Evolutionary conservation across 768 basidiomycete species (phyloP).

Genomic region (Hygrocybe punicea): DNA sequence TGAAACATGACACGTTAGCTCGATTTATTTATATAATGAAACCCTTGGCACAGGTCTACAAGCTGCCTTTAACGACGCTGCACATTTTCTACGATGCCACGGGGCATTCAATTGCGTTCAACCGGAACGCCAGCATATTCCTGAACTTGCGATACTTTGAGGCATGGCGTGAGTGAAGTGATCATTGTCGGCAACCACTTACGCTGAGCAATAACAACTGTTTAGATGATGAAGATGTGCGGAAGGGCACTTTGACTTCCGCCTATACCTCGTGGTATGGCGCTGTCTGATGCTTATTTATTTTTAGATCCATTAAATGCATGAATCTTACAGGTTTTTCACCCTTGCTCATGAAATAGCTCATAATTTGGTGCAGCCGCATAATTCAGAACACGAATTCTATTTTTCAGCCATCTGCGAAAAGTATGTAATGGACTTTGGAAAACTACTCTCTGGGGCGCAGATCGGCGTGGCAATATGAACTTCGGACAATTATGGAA

Average conservation of each 20-base stretch:
- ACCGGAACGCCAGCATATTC: conserved; percentile 83
- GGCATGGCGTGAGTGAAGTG: conserved; percentile 72
- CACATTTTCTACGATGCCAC: conserved; percentile 83
- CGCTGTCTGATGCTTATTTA: background rate
- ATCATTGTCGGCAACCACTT: background rate
- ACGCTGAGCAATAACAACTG: background rate
- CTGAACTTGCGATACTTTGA: conserved; percentile 83
- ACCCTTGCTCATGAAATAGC: conserved; percentile 91
- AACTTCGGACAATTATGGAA: too few relatives aligned
- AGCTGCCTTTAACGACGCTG: conserved; percentile 65
- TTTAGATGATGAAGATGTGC: conserved; percentile 69
- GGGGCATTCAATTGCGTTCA: conserved; percentile 91
- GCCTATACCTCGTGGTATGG: conserved; percentile 80
- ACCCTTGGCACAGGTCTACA: conserved; percentile 67
- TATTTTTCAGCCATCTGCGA: conserved; percentile 92
- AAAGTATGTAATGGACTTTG: conserved; percentile 47
- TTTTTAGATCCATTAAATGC: background rate
- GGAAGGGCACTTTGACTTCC: conserved; percentile 45
- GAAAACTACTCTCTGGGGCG: conserved; percentile 25
- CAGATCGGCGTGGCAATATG: too few relatives aligned
- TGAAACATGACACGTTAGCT: conserved; percentile 55
- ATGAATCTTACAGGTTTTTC: conserved; percentile 63
- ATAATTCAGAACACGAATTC: conserved; percentile 92
- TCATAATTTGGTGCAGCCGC: conserved; percentile 82
- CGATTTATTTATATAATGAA: conserved; percentile 71